Base-by-base conservation (phyloP, 1,284 basidiomycete genomes). In the Cryptococcus neoformans region DNA sequence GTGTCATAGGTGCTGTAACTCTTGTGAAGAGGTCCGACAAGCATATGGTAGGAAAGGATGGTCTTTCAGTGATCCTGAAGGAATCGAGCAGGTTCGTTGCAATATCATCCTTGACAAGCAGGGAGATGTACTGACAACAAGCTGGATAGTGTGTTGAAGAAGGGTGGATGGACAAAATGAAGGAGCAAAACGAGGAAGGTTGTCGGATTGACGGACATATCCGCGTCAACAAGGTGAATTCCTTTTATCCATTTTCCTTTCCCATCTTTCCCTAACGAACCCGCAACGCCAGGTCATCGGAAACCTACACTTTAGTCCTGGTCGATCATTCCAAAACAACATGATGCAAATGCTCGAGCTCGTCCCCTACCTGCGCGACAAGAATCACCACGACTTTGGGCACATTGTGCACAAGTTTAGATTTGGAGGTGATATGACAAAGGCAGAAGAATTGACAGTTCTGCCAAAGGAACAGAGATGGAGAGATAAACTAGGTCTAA, bases 151-250 rank as follows among this genome's bases (percentile, higher is more conserved):
- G 96, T 76, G 85, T 89, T 50, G 80, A 88, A 63, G 96, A 99
- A 80, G 89, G 90, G 49, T 99, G 95, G 95, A 85, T 90, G 16
- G 92, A 95, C 12, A 93, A 90, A 76, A 84, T 99, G 65, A 87
- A 87, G 75, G 89, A 92, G 55, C 95, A 98, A 77, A 86, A 90
- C 42, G 83, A 86, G 49, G 96, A 99, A 70, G 96, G 96, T 0
- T 99, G 96, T 81, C 93, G 92, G 73, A 82, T 99, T 62, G 84
- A 87, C 44, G 96, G 96, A 56, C 86, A 87, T 55, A 84, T 99
- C 52, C 88, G 89, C 58, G 91, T 99, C 59, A 99, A 99, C 84
- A 98, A 98, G 46, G 28, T 28, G 28, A 28, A 4, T 28, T 28
- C 28, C 28, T 28, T 28, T 28, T 28, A 28, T 4, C 28, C 28